Conservation (phyloP, 2,329 filamentous ascomycete species). For the Chaetomiaceae sp. region DNA sequence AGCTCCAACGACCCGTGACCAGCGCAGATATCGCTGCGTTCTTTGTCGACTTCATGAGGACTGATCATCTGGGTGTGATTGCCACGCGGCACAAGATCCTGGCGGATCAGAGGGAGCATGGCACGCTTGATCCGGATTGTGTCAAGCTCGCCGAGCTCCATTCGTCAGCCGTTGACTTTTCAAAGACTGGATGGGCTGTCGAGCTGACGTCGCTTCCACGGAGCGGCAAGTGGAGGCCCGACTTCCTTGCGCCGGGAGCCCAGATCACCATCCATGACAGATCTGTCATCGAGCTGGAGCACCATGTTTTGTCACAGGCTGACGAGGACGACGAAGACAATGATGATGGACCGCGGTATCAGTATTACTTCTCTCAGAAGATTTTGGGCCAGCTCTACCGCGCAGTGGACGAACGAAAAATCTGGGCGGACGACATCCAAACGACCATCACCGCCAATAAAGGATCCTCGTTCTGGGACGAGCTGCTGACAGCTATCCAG, state of each 20-base stretch:
- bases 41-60: slow-evolving; percentile 71
- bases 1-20: slow-evolving; percentile 56
- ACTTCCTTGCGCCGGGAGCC: slow-evolving; percentile 47
- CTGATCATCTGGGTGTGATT: slow-evolving; percentile 60
- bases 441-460: slow-evolving; percentile 20
- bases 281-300: slow-evolving; percentile 37
- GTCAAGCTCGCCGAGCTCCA: slow-evolving; percentile 54
- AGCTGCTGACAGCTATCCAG: slow-evolving; percentile 30
- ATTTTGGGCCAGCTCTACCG: slow-evolving; percentile 66
- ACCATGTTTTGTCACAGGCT: slow-evolving; percentile 21
- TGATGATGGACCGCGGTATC: slow-evolving; percentile 36
- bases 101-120: slow-evolving; percentile 49
- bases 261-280: slow-evolving; percentile 40
- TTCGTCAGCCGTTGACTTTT: slow-evolving; percentile 69
- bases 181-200: slow-evolving; percentile 63
- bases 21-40: slow-evolving; percentile 68
- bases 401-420: slow-evolving; percentile 63
- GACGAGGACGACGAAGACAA: slow-evolving; percentile 42
- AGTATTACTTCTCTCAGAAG: slow-evolving; percentile 63
- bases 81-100: slow-evolving; percentile 58
- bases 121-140: slow-evolving; percentile 49
- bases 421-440: slow-evolving; percentile 50
- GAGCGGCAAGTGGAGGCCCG: slow-evolving; percentile 39
- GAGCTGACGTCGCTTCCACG: slow-evolving; percentile 39
- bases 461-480: slow-evolving; percentile 39